These are phyloP conservation scores for Alternaria sp. DNA, from an alignment of 2,329 filamentous ascomycete species.

Conservation along the genomic window DNA sequence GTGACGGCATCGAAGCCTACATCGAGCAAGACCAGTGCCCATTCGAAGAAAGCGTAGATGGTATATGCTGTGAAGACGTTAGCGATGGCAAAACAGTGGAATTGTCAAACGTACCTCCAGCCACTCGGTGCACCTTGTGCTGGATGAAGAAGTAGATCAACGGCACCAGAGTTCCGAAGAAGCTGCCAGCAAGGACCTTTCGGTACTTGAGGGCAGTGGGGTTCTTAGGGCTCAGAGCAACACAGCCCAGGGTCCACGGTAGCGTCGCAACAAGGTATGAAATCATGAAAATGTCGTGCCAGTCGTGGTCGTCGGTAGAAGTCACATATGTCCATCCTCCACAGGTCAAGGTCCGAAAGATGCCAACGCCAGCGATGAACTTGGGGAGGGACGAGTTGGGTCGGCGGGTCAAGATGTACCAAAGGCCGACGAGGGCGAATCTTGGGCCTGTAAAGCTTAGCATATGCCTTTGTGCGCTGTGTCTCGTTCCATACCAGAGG, in stretches of 20 bases:
- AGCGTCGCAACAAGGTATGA: slow-evolving; percentile 93
- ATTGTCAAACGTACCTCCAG: slow-evolving; percentile 74
- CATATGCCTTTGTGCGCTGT: background rate
- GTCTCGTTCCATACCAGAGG: slow-evolving; percentile 67
- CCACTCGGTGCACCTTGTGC: slow-evolving; percentile 93
- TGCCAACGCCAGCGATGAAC: slow-evolving; percentile 77
- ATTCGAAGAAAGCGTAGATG: slow-evolving; percentile 97
- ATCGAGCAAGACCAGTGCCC: slow-evolving; percentile 92
- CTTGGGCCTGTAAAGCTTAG: slow-evolving; percentile 72
- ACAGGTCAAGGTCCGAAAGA: slow-evolving; percentile 90
- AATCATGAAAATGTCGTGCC: slow-evolving; percentile 99
- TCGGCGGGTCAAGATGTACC: slow-evolving; percentile 85
- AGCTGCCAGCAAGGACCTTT: slow-evolving; percentile 80
- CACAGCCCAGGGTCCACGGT: slow-evolving; percentile 92
- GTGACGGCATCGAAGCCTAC: slow-evolving; percentile 97
- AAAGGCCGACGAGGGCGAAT: slow-evolving; percentile 87
- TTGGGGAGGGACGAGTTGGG: slow-evolving; percentile 79
- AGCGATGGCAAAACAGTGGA: slow-evolving; percentile 16
- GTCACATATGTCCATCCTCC: slow-evolving; percentile 99
- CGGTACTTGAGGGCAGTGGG: slow-evolving; percentile 83
- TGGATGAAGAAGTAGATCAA: slow-evolving; percentile 98
- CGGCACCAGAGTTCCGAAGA: slow-evolving; percentile 90
- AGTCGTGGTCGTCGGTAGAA: slow-evolving; percentile 96
- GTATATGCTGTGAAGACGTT: slow-evolving; percentile 76
- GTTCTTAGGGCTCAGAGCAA: slow-evolving; percentile 86